phyloP scores from a whole-genome alignment of 805 yeast species.

The Groenewaldozyma salmanticensis region DNA sequence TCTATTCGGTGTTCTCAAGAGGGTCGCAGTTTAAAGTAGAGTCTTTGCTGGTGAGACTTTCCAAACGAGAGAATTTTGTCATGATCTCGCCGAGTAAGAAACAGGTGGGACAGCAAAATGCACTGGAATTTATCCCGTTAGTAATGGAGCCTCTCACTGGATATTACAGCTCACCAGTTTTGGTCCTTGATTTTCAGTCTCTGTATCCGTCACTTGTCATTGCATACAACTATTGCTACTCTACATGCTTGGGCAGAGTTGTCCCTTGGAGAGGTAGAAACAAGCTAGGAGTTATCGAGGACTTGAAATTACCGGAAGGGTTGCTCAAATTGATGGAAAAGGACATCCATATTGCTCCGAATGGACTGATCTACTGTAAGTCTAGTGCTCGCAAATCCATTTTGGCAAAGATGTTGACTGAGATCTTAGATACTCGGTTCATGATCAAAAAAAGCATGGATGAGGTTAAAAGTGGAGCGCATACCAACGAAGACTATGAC shows the following conservation, averaged over 20 bases:
- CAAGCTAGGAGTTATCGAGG: conserved; percentile 29
- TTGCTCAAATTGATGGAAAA: conserved; percentile 40
- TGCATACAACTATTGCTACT: conserved; percentile 71
- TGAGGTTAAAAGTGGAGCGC: too few relatives aligned
- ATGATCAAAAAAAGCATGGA: conserved; percentile 71
- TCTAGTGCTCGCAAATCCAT: conserved; percentile 56
- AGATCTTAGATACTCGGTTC: conserved; percentile 69
- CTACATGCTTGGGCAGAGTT: conserved; percentile 33
- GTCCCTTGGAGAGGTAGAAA: conserved; percentile 25
- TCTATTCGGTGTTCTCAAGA: conserved; percentile 72
- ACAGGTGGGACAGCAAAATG: conserved; percentile 75
- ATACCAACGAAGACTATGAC: conserved; percentile 22
- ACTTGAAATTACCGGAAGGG: conserved; percentile 46
- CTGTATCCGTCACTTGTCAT: conserved; percentile 87
- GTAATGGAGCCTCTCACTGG: conserved; percentile 87
- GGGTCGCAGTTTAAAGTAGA: conserved; percentile 96
- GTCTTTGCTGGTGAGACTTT: conserved; percentile 62
- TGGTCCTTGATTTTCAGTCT: conserved; percentile 89
- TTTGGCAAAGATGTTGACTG: conserved; percentile 75
- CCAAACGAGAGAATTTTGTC: conserved; percentile 66
- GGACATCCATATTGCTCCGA: conserved; percentile 66
- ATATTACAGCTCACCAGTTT: conserved; percentile 78
- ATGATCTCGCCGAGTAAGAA: conserved; percentile 69
- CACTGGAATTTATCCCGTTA: conserved; percentile 79
- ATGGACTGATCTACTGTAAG: conserved; percentile 74